Percentiles rank a stretch among this genome's conserved stretches.
Evolutionary conservation across 306 rosid genomes (phyloP).

Genomic region (Echinosophora koreensis): DNA sequence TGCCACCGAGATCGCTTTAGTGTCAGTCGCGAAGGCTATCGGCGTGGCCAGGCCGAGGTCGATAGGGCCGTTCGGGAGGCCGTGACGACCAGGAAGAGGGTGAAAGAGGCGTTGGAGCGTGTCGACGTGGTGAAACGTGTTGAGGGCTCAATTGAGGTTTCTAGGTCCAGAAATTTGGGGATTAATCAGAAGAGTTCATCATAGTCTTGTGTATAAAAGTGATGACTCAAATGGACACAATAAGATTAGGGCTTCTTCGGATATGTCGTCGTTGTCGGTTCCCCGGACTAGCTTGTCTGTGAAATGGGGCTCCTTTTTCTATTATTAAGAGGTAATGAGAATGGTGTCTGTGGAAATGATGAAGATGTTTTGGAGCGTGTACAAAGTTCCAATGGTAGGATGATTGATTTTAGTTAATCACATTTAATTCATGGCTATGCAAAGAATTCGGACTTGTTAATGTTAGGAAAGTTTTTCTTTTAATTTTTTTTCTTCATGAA

Average conservation of each 20-base stretch:
- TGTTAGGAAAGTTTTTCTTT: no score
- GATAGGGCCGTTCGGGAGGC: conserved; percentile 68
- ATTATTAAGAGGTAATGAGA: no score
- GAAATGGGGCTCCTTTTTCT: no score
- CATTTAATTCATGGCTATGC: no score
- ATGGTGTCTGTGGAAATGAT: no score
- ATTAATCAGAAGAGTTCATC: not conserved
- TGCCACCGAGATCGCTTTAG: conserved; percentile 67
- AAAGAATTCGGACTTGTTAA: no score
- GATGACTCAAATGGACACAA: conserved; percentile 16
- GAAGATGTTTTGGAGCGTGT: no score
- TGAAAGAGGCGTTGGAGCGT: conserved; percentile 64
- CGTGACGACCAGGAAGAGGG: conserved; percentile 63
- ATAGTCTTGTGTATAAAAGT: not conserved
- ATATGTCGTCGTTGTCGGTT: no score
- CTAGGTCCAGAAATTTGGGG: conserved; percentile 46
- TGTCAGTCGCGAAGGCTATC: conserved; percentile 53
- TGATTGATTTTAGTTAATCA: no score
- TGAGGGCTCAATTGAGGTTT: conserved; percentile 45
- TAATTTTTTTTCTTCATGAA: no score
- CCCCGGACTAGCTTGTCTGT: no score
- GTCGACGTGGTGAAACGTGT: conserved; percentile 43
- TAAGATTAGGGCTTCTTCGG: not conserved
- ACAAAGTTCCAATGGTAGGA: no score
- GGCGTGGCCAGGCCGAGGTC: conserved; percentile 50